Base-by-base conservation (phyloP, 73 alveolate genomes). In the Paramecium primaurelia region DNA sequence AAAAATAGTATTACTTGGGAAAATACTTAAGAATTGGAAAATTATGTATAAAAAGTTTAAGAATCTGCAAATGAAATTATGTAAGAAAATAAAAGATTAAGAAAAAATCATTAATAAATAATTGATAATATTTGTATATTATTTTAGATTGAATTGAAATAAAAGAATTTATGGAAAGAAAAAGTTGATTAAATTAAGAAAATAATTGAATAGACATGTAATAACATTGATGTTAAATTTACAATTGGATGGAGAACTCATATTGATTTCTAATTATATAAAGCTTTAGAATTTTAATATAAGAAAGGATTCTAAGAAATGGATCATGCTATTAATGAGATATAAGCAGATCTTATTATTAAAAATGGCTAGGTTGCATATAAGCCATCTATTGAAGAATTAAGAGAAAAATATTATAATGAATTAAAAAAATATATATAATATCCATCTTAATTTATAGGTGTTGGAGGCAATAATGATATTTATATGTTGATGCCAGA, bases 321-420 rank as follows among this genome's bases (percentile, higher is more conserved):
- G 20, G 94, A 88, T 30, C 71, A 88, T 36, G 51, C 69, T 77
- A 93, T 95, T 90, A 96, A 99, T 25, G 99, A 98, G 86, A 99
- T 98, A 92, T 96, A 98, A 51, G 98, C 99, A 22, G 99, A 99
- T 93, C 88, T 99, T 88, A 97, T 96, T 9, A 96, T 97, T 86
- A 93, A 92, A 64, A 96, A 95, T 92, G 96, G 75, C 7, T 40
- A 37, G 44, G 73, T 98, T 20, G 96, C 93, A 54, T 96, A 98
- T 89, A 97, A 97, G 88, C 99, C 99, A 7, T 97, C 99, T 0
- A 88, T 98, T 26, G 99, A 99, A 80, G 99, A 98, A 86, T 95
- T 99, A 54, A 98, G 97, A 95, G 93, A 97, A 59, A 92, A 93
- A 59, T 98, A 98, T 92, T 99, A 95, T 94, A 96, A 96, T 95